These are phyloP conservation scores for Ophiocordyceps camponoti-saundersi DNA, from an alignment of 2,329 filamentous ascomycete genomes.

Conservation along the genomic window DNA sequence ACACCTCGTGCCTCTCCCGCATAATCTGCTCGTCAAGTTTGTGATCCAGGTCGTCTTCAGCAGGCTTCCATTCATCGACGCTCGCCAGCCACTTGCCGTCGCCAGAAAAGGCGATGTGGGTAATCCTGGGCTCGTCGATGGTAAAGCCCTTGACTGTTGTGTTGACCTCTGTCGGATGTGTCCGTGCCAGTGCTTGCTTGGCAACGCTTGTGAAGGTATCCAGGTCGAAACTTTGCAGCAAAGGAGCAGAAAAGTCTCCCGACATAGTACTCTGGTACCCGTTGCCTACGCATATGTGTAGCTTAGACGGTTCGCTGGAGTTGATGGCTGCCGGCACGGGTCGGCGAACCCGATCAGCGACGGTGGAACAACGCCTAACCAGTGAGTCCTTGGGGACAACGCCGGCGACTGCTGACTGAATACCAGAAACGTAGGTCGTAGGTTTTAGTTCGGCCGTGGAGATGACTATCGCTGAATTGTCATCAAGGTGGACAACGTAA, in stretches of 20 bases:
- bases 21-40: slow-evolving; percentile 24
- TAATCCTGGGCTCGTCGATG: slow-evolving; percentile 64
- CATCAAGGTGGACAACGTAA: slow-evolving; percentile 72
- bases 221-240: slow-evolving; percentile 77
- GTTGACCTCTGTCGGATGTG: slow-evolving; percentile 70
- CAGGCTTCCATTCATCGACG: slow-evolving; percentile 77
- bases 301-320: slow-evolving; percentile 41
- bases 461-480: slow-evolving; percentile 82
- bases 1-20: slow-evolving; percentile 48
- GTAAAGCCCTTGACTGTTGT: slow-evolving; percentile 52
- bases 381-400: slow-evolving; percentile 33
- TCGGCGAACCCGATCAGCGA: slow-evolving; percentile 23
- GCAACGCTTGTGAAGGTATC: slow-evolving; percentile 58
- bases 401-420: slow-evolving; percentile 48
- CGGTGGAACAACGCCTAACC: slow-evolving; percentile 32
- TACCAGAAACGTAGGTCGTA: slow-evolving; percentile 65
- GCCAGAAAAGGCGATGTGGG: slow-evolving; percentile 54
- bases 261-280: slow-evolving; percentile 39
- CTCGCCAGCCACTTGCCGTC: slow-evolving; percentile 86
- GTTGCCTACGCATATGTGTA: slow-evolving; percentile 52
- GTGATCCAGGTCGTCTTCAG: slow-evolving; percentile 45
- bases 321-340: slow-evolving; percentile 45
- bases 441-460: slow-evolving; percentile 82
- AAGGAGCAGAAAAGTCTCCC: slow-evolving; percentile 33
- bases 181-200: slow-evolving; percentile 79